Evolutionary conservation across 768 basidiomycete species (phyloP), one percentile per base, ranked within the genome.

Genomic region (Porpolomopsis calyptriformis): DNA sequence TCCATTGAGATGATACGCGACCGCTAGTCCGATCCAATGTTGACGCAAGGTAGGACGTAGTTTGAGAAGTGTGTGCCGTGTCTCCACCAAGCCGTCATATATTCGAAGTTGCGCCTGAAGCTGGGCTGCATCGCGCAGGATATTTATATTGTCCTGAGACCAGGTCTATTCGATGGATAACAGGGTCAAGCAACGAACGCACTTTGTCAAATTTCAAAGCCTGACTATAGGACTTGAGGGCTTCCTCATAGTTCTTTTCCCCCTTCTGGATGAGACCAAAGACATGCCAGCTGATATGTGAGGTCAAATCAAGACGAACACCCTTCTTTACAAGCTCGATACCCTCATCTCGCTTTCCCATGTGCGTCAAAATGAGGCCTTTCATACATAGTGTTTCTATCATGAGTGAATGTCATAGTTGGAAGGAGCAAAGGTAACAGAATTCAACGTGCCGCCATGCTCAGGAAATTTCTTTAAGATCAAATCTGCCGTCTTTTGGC

Each of bases 281-380:
- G 52, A 98, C 94, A 64, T 99, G 96, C 93, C 96, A 98, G 59
- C 83, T 85, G 59, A 99, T 97, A 57, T 97, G 92, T 16, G 89
- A 92, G 25, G 77, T 82, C 45, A 88, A 65, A 64, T 93, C 88
- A 39, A 81, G 70, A 35, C 78, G 74, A 53, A 89, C 74, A 48
- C 91, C 91, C 55, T 86, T 82, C 69, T 85, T 84, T 53, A 90
- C 83, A 37, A 89, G 74, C 29, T 85, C 82, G 48, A 85, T 69
- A 24, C 91, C 91, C 52, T 91, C 78, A 23, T 84, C 88, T 50
- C 80, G 80, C 58, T 73, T 73, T 41, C 80, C 88, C 77, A 82
- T 78, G 58, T 85, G 85, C 24, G 80, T 82, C 55, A 83, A 67
- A 44, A 96, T 71, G 40, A 98, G 79, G 1, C 94, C 94, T 60